Conservation (phyloP, 768 basidiomycete genomes). For the Baorangia bicolor region DNA sequence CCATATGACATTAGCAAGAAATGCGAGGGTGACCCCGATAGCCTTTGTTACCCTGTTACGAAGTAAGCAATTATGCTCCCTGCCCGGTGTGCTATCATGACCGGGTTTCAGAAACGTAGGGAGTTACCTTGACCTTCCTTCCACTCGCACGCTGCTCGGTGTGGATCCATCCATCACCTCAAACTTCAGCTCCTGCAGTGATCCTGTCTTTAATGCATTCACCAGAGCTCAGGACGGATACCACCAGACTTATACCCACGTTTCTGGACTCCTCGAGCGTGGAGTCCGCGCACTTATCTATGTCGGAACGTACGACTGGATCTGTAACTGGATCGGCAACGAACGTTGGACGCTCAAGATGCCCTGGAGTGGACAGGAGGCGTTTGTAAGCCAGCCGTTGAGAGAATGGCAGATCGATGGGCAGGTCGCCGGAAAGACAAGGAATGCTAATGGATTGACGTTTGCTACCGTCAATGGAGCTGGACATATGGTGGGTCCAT, state of each 20-base stretch:
- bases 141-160: slow-evolving; percentile 56
- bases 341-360: slow-evolving; percentile 72
- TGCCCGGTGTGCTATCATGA: neutral
- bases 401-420: slow-evolving; percentile 57
- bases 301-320: slow-evolving; percentile 76
- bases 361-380: slow-evolving; percentile 65
- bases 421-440: slow-evolving; percentile 52
- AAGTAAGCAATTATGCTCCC: slow-evolving; percentile 25
- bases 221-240: slow-evolving; percentile 39
- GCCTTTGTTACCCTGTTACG: slow-evolving; percentile 55
- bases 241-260: slow-evolving; percentile 33
- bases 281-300: slow-evolving; percentile 73
- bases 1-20: slow-evolving; percentile 69
- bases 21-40: slow-evolving; percentile 51
- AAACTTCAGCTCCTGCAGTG: slow-evolving; percentile 42
- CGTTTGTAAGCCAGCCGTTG: slow-evolving; percentile 48
- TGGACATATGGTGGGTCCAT: slow-evolving; percentile 65
- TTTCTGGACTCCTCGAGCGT: slow-evolving; percentile 64
- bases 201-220: slow-evolving; percentile 51
- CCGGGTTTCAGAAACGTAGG: slow-evolving; percentile 46
- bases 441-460: slow-evolving; percentile 59
- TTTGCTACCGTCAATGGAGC: slow-evolving; percentile 67
- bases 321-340: slow-evolving; percentile 79
- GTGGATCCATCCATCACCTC: slow-evolving; percentile 49
- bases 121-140: slow-evolving; percentile 59